Conservation (phyloP, 805 yeast species). For the Cyberlindnera americana region DNA sequence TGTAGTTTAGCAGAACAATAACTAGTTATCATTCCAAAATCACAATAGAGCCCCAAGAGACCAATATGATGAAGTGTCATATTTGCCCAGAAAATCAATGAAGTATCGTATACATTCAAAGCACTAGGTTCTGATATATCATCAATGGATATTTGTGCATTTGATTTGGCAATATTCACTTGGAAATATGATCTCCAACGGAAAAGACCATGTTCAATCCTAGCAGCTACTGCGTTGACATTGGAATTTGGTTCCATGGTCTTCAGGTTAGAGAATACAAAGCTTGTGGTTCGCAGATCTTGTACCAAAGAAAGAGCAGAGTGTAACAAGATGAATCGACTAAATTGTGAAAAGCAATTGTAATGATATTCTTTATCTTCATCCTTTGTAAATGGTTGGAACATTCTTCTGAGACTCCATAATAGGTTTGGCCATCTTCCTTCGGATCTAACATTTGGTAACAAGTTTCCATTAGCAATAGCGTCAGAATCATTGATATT, state of each 20-base stretch:
- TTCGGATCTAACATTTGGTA: conserved; percentile 28
- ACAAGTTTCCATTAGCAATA: conserved; percentile 8
- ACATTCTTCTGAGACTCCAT: conserved; percentile 30
- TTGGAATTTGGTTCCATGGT: conserved; percentile 23
- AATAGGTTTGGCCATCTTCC: conserved; percentile 36
- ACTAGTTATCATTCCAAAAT: conserved; percentile 20
- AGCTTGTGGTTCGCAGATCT: conserved; percentile 27
- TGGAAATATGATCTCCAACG: conserved; percentile 34
- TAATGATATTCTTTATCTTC: conserved; percentile 31
- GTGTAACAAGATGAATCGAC: conserved; percentile 34
- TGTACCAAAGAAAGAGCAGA: conserved; percentile 29
- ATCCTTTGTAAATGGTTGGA: conserved; percentile 28
- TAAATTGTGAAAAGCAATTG: conserved; percentile 34
- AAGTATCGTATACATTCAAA: conserved; percentile 32
- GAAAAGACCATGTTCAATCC: conserved; percentile 30
- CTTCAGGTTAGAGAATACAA: conserved; percentile 26
- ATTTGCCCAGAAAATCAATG: conserved; percentile 35
- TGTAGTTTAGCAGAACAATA: conserved; percentile 10
- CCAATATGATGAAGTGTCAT: conserved; percentile 28
- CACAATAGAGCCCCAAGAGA: conserved; percentile 28
- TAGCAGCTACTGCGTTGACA: conserved; percentile 27
- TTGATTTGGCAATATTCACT: conserved; percentile 28
- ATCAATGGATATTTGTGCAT: conserved; percentile 12
- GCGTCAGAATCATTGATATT: conserved; percentile 9
- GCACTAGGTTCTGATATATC: not conserved